Percentiles rank a stretch among this genome's conserved stretches.
Conservation (phyloP, 1,284 basidiomycete species). For the Mycena sp. region DNA sequence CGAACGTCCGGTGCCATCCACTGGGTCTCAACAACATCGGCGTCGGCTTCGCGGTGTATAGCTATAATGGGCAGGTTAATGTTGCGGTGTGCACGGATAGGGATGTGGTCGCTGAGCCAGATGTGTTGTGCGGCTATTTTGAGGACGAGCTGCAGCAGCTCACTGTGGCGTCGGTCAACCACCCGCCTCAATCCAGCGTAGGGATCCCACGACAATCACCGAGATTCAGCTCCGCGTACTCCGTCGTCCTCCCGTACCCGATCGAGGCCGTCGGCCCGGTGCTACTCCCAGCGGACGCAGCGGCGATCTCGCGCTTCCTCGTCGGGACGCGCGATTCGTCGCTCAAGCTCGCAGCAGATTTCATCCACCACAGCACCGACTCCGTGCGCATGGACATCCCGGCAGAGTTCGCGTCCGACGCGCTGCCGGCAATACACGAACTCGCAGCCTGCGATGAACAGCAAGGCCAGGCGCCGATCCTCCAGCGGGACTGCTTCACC, state of each 20-base stretch:
- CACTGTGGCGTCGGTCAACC: too few relatives aligned
- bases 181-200: too few relatives aligned
- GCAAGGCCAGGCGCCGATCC: neutral
- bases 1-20: slow-evolving; percentile 9
- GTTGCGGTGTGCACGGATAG: slow-evolving; percentile 11
- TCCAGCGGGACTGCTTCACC: slow-evolving; percentile 12
- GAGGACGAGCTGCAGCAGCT: slow-evolving; percentile 4
- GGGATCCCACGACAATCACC: neutral
- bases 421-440: neutral
- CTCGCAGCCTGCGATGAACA: neutral
- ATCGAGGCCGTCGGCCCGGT: neutral
- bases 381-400: neutral
- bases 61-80: slow-evolving; percentile 11
- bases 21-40: slow-evolving; percentile 9
- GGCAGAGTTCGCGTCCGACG: neutral
- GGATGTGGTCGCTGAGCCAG: neutral
- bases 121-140: slow-evolving; percentile 6
- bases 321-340: slow-evolving; percentile 11
- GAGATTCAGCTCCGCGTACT: neutral
- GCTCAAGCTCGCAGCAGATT: slow-evolving; percentile 6
- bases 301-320: slow-evolving; percentile 2
- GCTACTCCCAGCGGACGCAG: neutral
- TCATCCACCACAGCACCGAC: slow-evolving; percentile 7
- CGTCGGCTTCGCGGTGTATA: slow-evolving; percentile 14
- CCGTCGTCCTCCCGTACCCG: neutral